These are phyloP conservation scores for Oryza glumipatula DNA, from an alignment of 176 grass and related monocot species.

Conservation along the genomic window DNA sequence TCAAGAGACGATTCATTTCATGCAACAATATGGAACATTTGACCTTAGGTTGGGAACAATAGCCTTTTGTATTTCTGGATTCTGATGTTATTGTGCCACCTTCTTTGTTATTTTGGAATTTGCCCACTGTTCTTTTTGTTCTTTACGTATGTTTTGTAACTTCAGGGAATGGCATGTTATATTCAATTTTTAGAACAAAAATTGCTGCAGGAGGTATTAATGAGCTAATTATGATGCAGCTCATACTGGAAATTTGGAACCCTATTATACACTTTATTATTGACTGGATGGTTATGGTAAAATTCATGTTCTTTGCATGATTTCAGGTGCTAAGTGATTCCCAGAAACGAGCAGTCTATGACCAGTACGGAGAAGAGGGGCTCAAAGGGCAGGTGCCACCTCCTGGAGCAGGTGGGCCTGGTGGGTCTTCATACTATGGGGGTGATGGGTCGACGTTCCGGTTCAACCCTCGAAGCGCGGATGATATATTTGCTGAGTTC, in stretches of 20 bases:
- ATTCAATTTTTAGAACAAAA: neutral
- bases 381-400: conserved; percentile 70
- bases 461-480: conserved; percentile 72
- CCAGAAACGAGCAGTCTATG: conserved; percentile 73
- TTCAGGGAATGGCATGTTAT: neutral
- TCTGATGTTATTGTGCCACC: neutral
- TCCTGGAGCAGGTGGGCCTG: conserved; percentile 55
- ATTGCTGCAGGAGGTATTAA: neutral
- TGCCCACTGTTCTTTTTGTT: neutral
- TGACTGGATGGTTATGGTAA: conserved; percentile 11
- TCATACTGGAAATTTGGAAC: neutral
- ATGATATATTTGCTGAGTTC: conserved; percentile 84
- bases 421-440: conserved; percentile 47
- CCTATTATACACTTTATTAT: neutral
- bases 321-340: conserved; percentile 79
- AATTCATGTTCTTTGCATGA: neutral
- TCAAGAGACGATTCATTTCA: neutral
- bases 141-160: neutral
- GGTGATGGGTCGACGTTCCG: conserved; percentile 50
- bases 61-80: neutral
- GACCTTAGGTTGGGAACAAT: neutral
- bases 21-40: neutral
- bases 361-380: conserved; percentile 80
- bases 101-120: neutral
- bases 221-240: neutral